Percentiles rank a stretch among this genome's conserved stretches.
These are phyloP conservation scores for Hyaloscypha hepaticicola DNA, from an alignment of 495 filamentous ascomycete genomes.

Conservation along the genomic window DNA sequence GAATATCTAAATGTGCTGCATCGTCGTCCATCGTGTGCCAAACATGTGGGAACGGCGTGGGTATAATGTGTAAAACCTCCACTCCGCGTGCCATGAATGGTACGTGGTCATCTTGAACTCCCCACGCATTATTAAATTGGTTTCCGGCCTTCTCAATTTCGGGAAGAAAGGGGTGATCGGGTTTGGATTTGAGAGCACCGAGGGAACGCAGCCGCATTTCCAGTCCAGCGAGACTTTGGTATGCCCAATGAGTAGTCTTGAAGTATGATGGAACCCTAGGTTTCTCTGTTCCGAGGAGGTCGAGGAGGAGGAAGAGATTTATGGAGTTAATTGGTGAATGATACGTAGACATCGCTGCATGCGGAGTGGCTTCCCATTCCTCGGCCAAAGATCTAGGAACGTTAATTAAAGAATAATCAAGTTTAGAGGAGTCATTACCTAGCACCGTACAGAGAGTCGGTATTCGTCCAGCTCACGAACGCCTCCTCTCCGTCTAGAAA, in stretches of 20 bases:
- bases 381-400: constrained; percentile 63
- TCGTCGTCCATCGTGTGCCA: constrained; percentile 90
- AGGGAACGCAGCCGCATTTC: constrained; percentile 67
- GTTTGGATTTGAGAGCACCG: constrained; percentile 16
- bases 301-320: constrained; percentile 86
- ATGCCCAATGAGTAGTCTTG: constrained; percentile 90
- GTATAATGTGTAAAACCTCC: constrained; percentile 84
- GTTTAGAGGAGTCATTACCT: constrained; percentile 45
- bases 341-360: constrained; percentile 72
- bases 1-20: constrained; percentile 78
- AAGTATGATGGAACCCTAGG: constrained; percentile 81
- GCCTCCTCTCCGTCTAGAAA: constrained; percentile 95
- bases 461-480: constrained; percentile 72
- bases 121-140: constrained; percentile 43
- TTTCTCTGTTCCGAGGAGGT: constrained; percentile 72
- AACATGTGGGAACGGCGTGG: constrained; percentile 74
- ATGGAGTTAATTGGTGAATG: constrained; percentile 74
- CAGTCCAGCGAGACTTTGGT: constrained; percentile 63
- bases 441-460: constrained; percentile 85
- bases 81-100: constrained; percentile 87
- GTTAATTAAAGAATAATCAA: background rate
- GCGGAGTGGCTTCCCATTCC: constrained; percentile 63
- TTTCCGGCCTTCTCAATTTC: constrained; percentile 52
- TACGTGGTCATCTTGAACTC: constrained; percentile 81
- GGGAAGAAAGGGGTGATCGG: constrained; percentile 42